Base-by-base conservation (phyloP, 768 basidiomycete species). In the Collybia mongolica region DNA sequence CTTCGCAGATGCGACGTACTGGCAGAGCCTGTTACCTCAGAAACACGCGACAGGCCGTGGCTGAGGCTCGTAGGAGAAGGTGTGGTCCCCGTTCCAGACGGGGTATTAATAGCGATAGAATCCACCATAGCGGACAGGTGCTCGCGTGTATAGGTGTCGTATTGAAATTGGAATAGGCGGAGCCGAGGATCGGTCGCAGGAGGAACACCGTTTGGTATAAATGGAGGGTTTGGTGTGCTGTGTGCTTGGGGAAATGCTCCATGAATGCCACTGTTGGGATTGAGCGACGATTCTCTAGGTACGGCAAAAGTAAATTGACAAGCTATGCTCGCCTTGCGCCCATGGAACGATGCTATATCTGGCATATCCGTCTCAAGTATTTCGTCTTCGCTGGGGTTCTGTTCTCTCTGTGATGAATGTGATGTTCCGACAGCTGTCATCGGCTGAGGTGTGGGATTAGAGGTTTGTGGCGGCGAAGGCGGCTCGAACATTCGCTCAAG, bases 61-160 rank as follows among this genome's bases (percentile, higher is more conserved):
- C 59, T 63, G 26, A 77, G 71, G 37, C 74, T 80, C 1, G 78
- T 72, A 6, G 79, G 73, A 7, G 77, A 76, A 1, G 72, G 71
- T 3, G 68, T 76, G 6, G 65, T 72, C 1, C 67, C 71, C n/a
- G 75, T 70, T 0, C 72, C 75, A 46, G 88, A 86, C 0, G 82
- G 81, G 0, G 84, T 82, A 54, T 88, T 85, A 36, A 88, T 72
- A n/a, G 92, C 93, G 53, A 98, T 95, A 2, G 93, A 91, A 57
- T 97, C 95, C 2, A 96, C 93, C 70, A 98, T 81, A 0, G 90
- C 93, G 2, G 92, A 93, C 38, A 98, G 81, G 63, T 97, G 93
- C 18, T 96, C 90, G 39, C 93, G 83, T 1, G 96, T 99, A 62
- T 90, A 95, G 0, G 96, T 98, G 66, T 99, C 96, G 62, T 98